Base-by-base conservation (phyloP, 75 land plant genomes). In the Larix kaempferi region DNA sequence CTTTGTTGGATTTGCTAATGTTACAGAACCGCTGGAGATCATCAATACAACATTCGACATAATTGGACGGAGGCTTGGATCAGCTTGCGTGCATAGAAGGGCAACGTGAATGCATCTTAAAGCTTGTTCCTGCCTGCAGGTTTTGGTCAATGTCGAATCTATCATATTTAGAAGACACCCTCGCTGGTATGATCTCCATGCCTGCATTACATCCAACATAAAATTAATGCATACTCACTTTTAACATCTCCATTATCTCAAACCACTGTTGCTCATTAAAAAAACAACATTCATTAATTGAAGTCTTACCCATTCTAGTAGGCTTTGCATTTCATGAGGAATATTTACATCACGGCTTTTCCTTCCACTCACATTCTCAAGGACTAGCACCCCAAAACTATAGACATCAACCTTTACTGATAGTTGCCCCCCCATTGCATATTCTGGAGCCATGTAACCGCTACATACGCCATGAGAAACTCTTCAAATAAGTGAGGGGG, bases 1-100 rank as follows among this genome's bases (percentile, higher is more conserved):
- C 22, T 13, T 59, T 19, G 33, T 27, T 22, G 82, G 82, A 25
- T 49, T 49, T 0, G 44, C 15, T 14, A 81, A 27, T 14, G 73
- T 44, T 23, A 62, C 58, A 3, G 74, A 61, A 23, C 7, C 41
- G 61, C 83, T 82, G 15, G 73, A 80, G 10, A 83, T 73, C 82
- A 75, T 79, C 35, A 69, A 4, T 22, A 79, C 72, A 58, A 83
- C 82, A n/a, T 57, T 57, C 0, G 82, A 76, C 85, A 83, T 83
- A 44, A 59, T 37, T 23, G 85, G 85, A 29, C 82, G 39, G 15
- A 57, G 44, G 12, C 35, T 4, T 6, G 69, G 64, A 58, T 76
- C 66, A 6, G 71, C 75, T 73, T 83, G 85, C 5, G 61, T 74
- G 10, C 85, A 83, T 25, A 83, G 49, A 6, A 83, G 74, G 19